A percentile compares a stretch with the other conserved stretches of the same genome.
phyloP scores from a whole-genome alignment of 768 basidiomycete genomes.

The Scleroderma citrinum region DNA sequence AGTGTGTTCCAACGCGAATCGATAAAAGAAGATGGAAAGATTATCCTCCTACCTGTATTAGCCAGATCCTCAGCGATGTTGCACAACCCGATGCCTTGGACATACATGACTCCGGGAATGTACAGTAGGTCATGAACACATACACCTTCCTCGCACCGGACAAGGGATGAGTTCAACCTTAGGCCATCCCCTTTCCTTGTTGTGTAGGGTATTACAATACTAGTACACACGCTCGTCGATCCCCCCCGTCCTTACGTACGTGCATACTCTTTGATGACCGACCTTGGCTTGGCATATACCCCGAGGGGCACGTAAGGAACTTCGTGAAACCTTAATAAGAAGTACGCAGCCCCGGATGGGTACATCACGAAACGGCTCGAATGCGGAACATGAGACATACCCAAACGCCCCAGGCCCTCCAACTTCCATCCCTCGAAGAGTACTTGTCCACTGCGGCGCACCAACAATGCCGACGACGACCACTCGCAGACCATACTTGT shows the following conservation, averaged over 20 bases:
- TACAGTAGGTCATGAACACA: too few relatives aligned
- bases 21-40: too few relatives aligned
- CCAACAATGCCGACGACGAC: constrained; percentile 44
- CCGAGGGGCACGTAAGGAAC: constrained; percentile 35
- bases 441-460: constrained; percentile 50
- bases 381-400: constrained; percentile 21
- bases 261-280: constrained; percentile 42
- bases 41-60: neutral
- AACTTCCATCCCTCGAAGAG: constrained; percentile 40
- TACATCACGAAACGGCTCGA: too few relatives aligned
- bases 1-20: too few relatives aligned
- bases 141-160: too few relatives aligned
- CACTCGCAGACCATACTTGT: constrained; percentile 55
- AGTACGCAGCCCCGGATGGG: too few relatives aligned
- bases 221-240: too few relatives aligned
- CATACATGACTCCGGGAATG: too few relatives aligned
- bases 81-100: too few relatives aligned
- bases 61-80: neutral
- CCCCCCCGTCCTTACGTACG: too few relatives aligned
- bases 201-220: neutral
- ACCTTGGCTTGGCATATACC: constrained; percentile 36
- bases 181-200: too few relatives aligned
- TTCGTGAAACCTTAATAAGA: constrained; percentile 20
- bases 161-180: too few relatives aligned
- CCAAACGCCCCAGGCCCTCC: constrained; percentile 54